Conservation (phyloP, 1,284 basidiomycete genomes). For the Tranzscheliella williamsii region DNA sequence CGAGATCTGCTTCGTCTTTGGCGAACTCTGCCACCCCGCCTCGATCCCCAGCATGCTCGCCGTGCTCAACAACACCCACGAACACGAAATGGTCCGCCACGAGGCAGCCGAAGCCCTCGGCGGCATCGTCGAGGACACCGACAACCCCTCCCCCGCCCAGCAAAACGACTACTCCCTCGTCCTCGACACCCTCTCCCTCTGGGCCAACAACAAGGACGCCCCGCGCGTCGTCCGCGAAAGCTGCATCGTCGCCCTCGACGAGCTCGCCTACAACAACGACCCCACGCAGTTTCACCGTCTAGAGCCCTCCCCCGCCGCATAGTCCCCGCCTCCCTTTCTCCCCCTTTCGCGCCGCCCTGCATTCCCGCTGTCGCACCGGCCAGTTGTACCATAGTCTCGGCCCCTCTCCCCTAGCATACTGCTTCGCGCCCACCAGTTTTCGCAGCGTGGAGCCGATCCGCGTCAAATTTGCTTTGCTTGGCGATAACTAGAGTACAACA, state of each 20-base stretch:
- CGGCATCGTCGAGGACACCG: conserved; percentile 84
- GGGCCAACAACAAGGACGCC: conserved; percentile 76
- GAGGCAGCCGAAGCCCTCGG: conserved; percentile 98
- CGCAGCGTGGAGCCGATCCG: too few species aligned
- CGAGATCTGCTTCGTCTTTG: conserved; percentile 73
- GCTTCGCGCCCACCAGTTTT: too few species aligned
- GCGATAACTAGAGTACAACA: too few species aligned
- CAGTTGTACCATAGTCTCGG: too few species aligned
- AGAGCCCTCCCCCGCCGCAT: conserved; percentile 13
- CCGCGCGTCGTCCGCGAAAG: conserved; percentile 92
- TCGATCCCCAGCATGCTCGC: conserved; percentile 82
- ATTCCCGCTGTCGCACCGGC: too few species aligned
- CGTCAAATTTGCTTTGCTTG: too few species aligned
- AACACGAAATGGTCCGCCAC: conserved; percentile 97
- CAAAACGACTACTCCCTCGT: conserved; percentile 64
- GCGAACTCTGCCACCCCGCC: conserved; percentile 86
- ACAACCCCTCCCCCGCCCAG: conserved; percentile 33
- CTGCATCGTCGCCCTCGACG: conserved; percentile 90
- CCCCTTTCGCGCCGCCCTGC: too few species aligned
- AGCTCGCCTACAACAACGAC: conserved; percentile 60
- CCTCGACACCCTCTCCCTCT: conserved; percentile 80
- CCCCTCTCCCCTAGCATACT: too few species aligned
- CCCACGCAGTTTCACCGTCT: conserved; percentile 59
- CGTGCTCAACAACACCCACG: conserved; percentile 73
- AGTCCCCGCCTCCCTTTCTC: too few species aligned